A percentile compares a stretch with the other conserved stretches of the same genome.
These are phyloP conservation scores for Cryphonectria parasitica DNA, from an alignment of 2,329 filamentous ascomycete genomes.

Conservation along the genomic window DNA sequence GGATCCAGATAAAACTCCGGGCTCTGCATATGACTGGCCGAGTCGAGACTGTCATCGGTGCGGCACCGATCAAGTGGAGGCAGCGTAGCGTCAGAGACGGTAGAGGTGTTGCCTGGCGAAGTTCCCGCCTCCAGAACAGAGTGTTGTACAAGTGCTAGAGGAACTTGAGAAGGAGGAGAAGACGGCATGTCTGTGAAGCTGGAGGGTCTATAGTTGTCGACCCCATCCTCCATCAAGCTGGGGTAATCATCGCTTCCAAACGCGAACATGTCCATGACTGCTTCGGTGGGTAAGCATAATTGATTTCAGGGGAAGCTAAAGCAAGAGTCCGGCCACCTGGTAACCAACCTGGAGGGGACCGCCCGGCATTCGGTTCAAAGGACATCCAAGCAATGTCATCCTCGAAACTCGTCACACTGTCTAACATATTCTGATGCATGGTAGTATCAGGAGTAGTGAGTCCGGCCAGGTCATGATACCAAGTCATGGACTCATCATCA, in stretches of 20 bases:
- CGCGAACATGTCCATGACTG: background rate
- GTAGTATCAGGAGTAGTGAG: background rate
- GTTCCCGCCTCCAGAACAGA: background rate
- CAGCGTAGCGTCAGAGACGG: too few relatives aligned
- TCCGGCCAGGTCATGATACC: too few relatives aligned
- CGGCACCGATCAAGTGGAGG: background rate
- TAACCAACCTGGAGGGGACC: constrained; percentile 8
- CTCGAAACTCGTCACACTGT: background rate
- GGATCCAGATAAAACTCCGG: background rate
- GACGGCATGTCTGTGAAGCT: background rate
- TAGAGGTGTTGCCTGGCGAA: background rate
- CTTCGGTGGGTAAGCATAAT: background rate
- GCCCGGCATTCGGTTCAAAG: background rate
- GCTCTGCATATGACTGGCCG: background rate
- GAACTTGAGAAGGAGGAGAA: background rate
- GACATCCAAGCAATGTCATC: background rate
- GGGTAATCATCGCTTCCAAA: background rate
- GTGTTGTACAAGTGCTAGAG: background rate
- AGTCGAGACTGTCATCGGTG: background rate
- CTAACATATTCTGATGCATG: background rate
- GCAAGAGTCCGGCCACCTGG: constrained; percentile 18
- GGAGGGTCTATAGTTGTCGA: background rate
- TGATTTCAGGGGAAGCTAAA: background rate
- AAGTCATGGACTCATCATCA: background rate
- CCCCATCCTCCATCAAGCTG: background rate